Evolutionary conservation across 768 basidiomycete genomes (phyloP).

Genomic region (Suillus subluteus): DNA sequence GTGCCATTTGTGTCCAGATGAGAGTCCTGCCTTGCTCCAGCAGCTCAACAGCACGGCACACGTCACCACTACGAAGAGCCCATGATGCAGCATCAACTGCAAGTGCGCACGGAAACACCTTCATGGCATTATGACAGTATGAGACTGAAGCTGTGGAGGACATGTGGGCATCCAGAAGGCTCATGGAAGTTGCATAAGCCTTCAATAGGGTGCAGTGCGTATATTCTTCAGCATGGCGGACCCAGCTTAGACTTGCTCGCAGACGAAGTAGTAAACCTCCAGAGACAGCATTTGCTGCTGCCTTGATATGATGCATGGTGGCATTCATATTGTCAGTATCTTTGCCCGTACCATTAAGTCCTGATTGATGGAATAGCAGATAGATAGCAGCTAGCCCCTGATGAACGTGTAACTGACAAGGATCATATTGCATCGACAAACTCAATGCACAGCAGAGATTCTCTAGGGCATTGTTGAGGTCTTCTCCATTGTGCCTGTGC

Average conservation of each 20-base stretch:
- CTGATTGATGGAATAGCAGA: constrained; percentile 12
- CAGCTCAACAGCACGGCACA: constrained; percentile 29
- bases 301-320: background rate
- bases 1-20: constrained; percentile 31
- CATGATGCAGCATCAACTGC: constrained; percentile 22
- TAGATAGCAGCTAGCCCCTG: background rate
- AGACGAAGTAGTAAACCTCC: too few relatives aligned
- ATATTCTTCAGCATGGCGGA: background rate
- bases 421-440: background rate
- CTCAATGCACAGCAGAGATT: too few relatives aligned
- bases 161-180: constrained; percentile 12
- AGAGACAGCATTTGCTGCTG: background rate
- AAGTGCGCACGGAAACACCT: background rate
- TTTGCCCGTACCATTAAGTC: background rate
- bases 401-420: background rate
- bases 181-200: constrained; percentile 8
- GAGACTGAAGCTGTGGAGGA: constrained; percentile 1
- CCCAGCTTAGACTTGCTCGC: background rate
- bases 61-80: background rate
- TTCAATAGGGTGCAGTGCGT: background rate
- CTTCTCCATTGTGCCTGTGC: background rate
- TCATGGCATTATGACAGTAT: background rate
- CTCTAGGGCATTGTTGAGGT: constrained; percentile 5
- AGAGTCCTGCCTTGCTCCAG: constrained; percentile 35
- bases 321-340: background rate